Percentiles rank a stretch among this genome's conserved stretches.
Evolutionary conservation across 441 rosid species (phyloP).

Genomic region (Bocquillonia castaneifolia): DNA sequence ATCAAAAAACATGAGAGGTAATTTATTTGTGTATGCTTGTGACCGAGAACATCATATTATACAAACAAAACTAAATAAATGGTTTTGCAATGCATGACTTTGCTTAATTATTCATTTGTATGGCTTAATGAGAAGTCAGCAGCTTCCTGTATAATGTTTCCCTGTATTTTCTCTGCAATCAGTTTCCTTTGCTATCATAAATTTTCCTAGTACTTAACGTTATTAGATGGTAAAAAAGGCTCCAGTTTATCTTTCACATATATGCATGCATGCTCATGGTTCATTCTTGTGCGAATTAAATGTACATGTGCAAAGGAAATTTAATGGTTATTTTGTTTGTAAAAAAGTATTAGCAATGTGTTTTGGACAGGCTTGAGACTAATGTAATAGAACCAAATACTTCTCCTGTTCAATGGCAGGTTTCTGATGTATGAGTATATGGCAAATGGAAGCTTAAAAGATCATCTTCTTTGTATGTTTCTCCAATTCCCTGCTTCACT

Average conservation of each 20-base stretch:
- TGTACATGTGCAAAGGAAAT: background rate
- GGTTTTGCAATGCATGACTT: background rate
- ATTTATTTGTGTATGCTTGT: conserved; percentile 8
- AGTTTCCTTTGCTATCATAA: background rate
- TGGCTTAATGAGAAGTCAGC: background rate
- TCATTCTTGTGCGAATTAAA: background rate
- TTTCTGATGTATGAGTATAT: conserved; percentile 85
- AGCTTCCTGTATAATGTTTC: background rate
- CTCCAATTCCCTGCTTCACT: conserved; percentile 18
- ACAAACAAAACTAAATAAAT: background rate
- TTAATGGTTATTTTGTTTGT: background rate
- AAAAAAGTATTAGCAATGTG: background rate
- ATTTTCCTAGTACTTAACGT: background rate
- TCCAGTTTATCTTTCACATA: background rate
- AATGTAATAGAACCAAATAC: background rate
- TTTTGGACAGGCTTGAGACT: background rate
- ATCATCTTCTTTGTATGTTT: conserved; percentile 75
- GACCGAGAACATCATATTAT: background rate
- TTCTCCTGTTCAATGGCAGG: conserved; percentile 41
- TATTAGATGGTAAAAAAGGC: background rate
- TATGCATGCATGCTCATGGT: background rate
- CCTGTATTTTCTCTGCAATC: background rate
- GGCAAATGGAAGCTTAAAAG: conserved; percentile 89
- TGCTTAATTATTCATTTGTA: background rate
- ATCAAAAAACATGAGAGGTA: conserved; percentile 71